Base-by-base conservation (phyloP, 768 basidiomycete species). In the Saitozyma sp. region DNA sequence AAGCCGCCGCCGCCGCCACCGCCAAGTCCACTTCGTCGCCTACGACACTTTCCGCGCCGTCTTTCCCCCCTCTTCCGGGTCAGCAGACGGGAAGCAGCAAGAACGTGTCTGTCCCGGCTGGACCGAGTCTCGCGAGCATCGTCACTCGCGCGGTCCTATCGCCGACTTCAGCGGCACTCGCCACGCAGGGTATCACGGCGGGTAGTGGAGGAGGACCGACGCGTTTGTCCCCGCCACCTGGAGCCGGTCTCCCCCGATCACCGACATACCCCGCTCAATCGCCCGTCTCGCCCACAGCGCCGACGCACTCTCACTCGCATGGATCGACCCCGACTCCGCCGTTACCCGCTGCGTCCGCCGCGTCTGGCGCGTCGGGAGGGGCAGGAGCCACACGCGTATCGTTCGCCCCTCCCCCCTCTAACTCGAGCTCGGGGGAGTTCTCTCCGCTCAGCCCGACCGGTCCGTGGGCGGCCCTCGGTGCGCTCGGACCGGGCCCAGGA, bases 141-240 rank as follows among this genome's bases (percentile, higher is more conserved):
- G 72, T 79, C 11, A 79, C 78, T 10, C 65, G 78, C 39, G 78
- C 78, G 3, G 77, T 79, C 45, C 63, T 76, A 7, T 66, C 64
- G 52, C 75, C 75, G 8, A 70, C 69, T 6, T 71, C 66, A 37
- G 64, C 68, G 0, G 64, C 68, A 0, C 50, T 75, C 10, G 67
- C 66, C 9, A 50, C 59, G 6, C 67, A 71, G 37, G 60, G 56
- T 17, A 62, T 29, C 9, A 50, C 39, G 38, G 42, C 46, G 46
- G 19, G 29, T 29, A 5, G 29, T 29, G 29, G 29, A 2, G 29
- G 29, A 5, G 29, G 29, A 29, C 29, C 29, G 29, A 29, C 29
- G 2, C 29, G 29, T 29, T 2, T 29, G 29, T 29, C 29, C 29
- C 29, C 29, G 29, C 29, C 29, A 29, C 29, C 29, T 29, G 10